These are phyloP conservation scores for Melianthus villosus DNA, from an alignment of 441 rosid species.

Conservation along the genomic window DNA sequence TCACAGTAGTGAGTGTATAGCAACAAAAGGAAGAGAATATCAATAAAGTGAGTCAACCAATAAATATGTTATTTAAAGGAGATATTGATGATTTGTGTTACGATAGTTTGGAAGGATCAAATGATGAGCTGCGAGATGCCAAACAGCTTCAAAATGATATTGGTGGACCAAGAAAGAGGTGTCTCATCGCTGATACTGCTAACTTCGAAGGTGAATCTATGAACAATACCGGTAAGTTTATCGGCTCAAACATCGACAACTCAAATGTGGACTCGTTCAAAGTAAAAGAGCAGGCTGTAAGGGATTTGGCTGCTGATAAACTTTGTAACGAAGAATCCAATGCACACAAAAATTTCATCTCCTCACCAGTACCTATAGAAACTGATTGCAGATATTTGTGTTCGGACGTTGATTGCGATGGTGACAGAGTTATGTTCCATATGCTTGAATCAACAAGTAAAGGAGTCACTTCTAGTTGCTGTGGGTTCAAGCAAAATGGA, in stretches of 20 bases:
- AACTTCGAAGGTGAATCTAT: constrained; percentile 26
- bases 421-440: constrained; percentile 23
- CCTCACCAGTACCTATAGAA: constrained; percentile 12
- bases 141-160: constrained; percentile 32
- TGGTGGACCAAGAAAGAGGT: constrained; percentile 23
- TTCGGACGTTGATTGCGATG: constrained; percentile 15
- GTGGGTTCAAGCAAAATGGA: constrained; percentile 32
- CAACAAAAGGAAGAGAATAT: too few relatives aligned
- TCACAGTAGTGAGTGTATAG: too few relatives aligned
- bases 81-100: constrained; percentile 20
- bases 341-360: constrained; percentile 11
- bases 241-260: constrained; percentile 41
- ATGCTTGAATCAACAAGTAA: constrained; percentile 48
- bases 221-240: constrained; percentile 22
- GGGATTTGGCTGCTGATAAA: constrained; percentile 16
- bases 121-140: constrained; percentile 37
- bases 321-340: constrained; percentile 15
- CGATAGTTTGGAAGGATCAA: constrained; percentile 53
- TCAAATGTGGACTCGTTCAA: constrained; percentile 28
- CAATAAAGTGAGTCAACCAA: too few relatives aligned
- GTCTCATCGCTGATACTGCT: constrained; percentile 31
- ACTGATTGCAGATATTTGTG: constrained; percentile 10
- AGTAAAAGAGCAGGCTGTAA: constrained; percentile 16
- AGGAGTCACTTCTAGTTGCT: constrained; percentile 41
- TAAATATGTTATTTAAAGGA: constrained; percentile 20